Conservation (phyloP, 495 filamentous ascomycete species). For the Hypoxylon lenormandii region DNA sequence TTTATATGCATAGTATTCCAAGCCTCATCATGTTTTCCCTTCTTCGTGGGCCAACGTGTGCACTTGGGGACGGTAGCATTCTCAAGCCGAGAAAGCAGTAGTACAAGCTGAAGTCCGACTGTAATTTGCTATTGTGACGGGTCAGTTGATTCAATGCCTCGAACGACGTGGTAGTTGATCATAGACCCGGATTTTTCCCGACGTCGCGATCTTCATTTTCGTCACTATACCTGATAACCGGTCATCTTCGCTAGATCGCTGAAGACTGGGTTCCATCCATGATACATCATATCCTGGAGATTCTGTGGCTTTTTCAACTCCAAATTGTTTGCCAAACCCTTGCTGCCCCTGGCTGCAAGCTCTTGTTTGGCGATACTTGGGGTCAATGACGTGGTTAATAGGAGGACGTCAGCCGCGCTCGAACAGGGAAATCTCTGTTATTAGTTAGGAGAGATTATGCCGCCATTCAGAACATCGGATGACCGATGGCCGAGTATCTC, state of each 20-base stretch:
- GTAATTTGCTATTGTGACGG: slow-evolving; percentile 66
- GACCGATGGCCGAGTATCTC: slow-evolving; percentile 30
- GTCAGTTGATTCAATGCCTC: slow-evolving; percentile 47
- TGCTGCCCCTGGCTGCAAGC: not conserved
- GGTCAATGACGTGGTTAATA: too few relatives aligned
- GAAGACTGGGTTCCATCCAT: slow-evolving; percentile 39
- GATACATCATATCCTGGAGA: slow-evolving; percentile 1
- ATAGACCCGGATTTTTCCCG: slow-evolving; percentile 44
- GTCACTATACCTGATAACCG: slow-evolving; percentile 50
- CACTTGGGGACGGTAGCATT: slow-evolving; percentile 63
- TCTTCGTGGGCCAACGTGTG: slow-evolving; percentile 64
- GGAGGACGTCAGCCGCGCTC: slow-evolving; percentile 44
- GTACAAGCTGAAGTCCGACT: slow-evolving; percentile 63
- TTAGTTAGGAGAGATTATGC: slow-evolving; percentile 1
- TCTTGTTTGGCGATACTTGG: too few relatives aligned
- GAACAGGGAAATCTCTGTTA: slow-evolving; percentile 34
- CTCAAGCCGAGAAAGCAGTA: slow-evolving; percentile 60
- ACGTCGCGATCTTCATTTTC: slow-evolving; percentile 50
- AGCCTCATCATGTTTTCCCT: slow-evolving; percentile 61
- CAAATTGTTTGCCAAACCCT: not conserved
- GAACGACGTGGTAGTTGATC: slow-evolving; percentile 63
- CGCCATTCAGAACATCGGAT: slow-evolving; percentile 3
- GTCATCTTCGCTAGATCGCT: slow-evolving; percentile 49
- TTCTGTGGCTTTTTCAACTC: slow-evolving; percentile 13
- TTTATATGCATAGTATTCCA: too few relatives aligned